Evolutionary conservation across 192 early-diverging fungal genomes (phyloP).

Genomic region (Coemansia sp.): DNA sequence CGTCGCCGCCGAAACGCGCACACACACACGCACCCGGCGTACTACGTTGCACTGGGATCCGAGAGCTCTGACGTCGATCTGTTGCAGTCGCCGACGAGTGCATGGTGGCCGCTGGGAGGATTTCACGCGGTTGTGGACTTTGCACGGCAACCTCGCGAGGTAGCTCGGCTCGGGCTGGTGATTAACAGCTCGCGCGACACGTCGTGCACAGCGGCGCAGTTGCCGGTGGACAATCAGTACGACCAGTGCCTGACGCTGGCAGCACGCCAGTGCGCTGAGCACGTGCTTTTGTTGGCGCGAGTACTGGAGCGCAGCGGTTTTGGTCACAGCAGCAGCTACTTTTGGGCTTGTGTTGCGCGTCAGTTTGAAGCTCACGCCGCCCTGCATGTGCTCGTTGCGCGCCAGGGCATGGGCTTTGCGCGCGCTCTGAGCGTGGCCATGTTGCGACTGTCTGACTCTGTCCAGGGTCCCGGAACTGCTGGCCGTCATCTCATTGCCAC

Average conservation of each 20-base stretch:
- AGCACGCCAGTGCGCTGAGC: constrained; percentile 35
- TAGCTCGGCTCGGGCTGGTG: constrained; percentile 12
- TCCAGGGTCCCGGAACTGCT: not conserved
- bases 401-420: constrained; percentile 26
- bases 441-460: constrained; percentile 2
- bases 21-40: constrained; percentile 2
- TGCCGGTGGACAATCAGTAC: constrained; percentile 23
- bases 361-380: constrained; percentile 26
- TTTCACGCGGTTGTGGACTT: constrained; percentile 32
- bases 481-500: not conserved
- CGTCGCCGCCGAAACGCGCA: constrained; percentile 9
- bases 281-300: constrained; percentile 18
- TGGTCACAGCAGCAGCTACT: constrained; percentile 31
- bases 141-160: constrained; percentile 1
- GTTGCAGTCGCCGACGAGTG: constrained; percentile 8
- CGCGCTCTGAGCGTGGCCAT: constrained; percentile 10
- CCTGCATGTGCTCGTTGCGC: constrained; percentile 14
- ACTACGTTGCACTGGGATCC: constrained; percentile 33
- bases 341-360: constrained; percentile 28
- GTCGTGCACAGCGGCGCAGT: constrained; percentile 10
- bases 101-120: constrained; percentile 53
- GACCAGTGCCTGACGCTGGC: constrained; percentile 34
- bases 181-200: constrained; percentile 31
- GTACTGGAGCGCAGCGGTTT: constrained; percentile 29
- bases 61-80: constrained; percentile 35